These are phyloP conservation scores for Daldinia vernicosa DNA, from an alignment of 495 filamentous ascomycete species.

Conservation along the genomic window DNA sequence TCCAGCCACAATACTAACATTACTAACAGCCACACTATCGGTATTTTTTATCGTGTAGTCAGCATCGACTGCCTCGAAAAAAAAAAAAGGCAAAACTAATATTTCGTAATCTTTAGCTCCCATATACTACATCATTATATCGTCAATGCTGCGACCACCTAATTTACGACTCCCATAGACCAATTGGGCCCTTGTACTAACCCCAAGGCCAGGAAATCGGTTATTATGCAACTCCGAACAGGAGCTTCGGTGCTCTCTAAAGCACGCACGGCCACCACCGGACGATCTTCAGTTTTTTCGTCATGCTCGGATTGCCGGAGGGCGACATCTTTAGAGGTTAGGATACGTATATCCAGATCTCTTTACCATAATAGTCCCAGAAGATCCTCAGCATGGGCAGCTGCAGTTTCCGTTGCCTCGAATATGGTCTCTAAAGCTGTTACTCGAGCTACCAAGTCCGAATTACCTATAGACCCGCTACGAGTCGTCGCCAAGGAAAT, in stretches of 20 bases:
- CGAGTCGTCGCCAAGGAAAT: slow-evolving; percentile 91
- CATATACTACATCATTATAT: background rate
- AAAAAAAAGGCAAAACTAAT: background rate
- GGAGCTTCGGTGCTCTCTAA: slow-evolving; percentile 51
- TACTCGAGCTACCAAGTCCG: slow-evolving; percentile 62
- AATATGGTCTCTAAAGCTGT: slow-evolving; percentile 77
- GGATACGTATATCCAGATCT: slow-evolving; percentile 49
- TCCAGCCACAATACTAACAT: background rate
- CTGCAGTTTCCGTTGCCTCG: slow-evolving; percentile 79
- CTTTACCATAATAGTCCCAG: slow-evolving; percentile 52
- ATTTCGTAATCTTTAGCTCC: background rate
- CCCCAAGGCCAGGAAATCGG: slow-evolving; percentile 31
- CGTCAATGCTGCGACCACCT: slow-evolving; percentile 33
- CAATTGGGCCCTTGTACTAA: slow-evolving; percentile 42
- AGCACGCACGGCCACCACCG: slow-evolving; percentile 31
- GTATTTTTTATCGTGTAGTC: slow-evolving; percentile 7
- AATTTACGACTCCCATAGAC: slow-evolving; percentile 16
- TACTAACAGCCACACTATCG: background rate
- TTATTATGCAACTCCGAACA: slow-evolving; percentile 54
- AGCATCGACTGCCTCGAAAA: slow-evolving; percentile 9
- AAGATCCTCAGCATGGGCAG: slow-evolving; percentile 56
- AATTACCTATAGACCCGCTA: slow-evolving; percentile 76
- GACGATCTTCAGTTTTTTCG: slow-evolving; percentile 39
- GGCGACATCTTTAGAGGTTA: slow-evolving; percentile 43
- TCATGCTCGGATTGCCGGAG: slow-evolving; percentile 51